Evolutionary conservation across 257 asterid species (phyloP).

Genomic region (Solanum chilense): DNA sequence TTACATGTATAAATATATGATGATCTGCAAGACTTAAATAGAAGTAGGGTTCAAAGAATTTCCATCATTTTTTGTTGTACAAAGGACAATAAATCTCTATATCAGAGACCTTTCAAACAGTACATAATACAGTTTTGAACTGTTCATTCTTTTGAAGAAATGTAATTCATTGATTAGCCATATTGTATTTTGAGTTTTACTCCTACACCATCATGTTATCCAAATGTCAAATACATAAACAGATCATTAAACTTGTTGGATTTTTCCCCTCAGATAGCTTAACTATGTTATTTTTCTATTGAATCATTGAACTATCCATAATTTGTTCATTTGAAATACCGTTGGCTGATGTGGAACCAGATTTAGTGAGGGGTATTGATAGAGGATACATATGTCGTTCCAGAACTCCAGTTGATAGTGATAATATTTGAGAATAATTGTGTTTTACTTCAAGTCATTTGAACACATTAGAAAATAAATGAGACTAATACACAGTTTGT

Average conservation of each 20-base stretch:
- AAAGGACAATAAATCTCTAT: neutral
- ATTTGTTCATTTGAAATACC: too few species aligned
- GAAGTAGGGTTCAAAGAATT: neutral
- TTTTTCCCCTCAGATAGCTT: fast-evolving
- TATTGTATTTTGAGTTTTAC: neutral
- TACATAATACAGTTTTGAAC: neutral
- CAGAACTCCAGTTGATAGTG: too few species aligned
- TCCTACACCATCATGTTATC: neutral
- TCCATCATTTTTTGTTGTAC: neutral
- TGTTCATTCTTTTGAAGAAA: neutral
- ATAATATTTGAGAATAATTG: too few species aligned
- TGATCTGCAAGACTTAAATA: neutral
- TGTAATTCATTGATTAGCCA: neutral
- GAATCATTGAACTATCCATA: too few species aligned
- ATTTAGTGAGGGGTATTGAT: too few species aligned
- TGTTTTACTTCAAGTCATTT: too few species aligned
- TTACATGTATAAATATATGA: neutral
- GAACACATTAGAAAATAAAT: too few species aligned
- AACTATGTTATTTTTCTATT: too few species aligned
- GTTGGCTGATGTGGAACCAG: too few species aligned
- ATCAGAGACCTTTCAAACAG: neutral
- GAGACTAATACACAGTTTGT: too few species aligned
- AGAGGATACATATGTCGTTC: too few species aligned
- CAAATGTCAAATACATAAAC: neutral
- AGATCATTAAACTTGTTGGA: too few species aligned